phyloP scores from a whole-genome alignment of 192 early-diverging fungal species.

The Allomyces arbusculus region DNA sequence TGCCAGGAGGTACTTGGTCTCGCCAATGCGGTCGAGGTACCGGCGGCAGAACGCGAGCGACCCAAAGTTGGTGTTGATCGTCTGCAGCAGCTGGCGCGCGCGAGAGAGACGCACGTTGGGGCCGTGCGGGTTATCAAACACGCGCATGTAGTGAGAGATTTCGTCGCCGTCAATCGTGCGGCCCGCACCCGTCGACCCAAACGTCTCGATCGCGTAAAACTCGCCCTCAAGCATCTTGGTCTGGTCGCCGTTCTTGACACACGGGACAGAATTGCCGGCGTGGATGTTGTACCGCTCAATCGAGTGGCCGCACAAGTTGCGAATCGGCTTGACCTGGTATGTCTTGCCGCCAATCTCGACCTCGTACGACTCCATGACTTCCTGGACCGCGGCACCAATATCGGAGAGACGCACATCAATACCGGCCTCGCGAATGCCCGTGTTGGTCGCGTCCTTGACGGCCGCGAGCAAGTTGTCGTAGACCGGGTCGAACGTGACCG shows the following conservation, averaged over 20 bases:
- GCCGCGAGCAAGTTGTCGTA: slow-evolving; percentile 71
- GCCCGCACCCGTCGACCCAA: slow-evolving; percentile 73
- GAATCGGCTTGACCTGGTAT: slow-evolving; percentile 76
- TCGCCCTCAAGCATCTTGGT: slow-evolving; percentile 96
- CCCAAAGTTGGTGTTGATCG: slow-evolving; percentile 77
- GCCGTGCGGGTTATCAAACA: slow-evolving; percentile 30
- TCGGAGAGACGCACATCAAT: slow-evolving; percentile 90
- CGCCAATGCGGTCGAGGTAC: slow-evolving; percentile 89
- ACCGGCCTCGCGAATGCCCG: slow-evolving; percentile 78
- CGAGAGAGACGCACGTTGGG: slow-evolving; percentile 28
- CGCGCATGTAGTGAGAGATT: slow-evolving; percentile 73
- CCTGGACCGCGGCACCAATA: slow-evolving; percentile 86
- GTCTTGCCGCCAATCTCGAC: slow-evolving; percentile 85
- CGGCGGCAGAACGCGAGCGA: slow-evolving; percentile 87
- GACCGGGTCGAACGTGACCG: slow-evolving; percentile 72
- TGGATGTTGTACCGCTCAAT: slow-evolving; percentile 86
- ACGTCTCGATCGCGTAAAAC: slow-evolving; percentile 91
- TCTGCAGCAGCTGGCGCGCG: slow-evolving; percentile 51
- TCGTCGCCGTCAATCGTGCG: slow-evolving; percentile 74
- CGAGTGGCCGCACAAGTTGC: slow-evolving; percentile 91
- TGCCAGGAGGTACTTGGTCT: slow-evolving; percentile 68
- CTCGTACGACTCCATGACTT: slow-evolving; percentile 98
- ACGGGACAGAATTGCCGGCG: slow-evolving; percentile 83
- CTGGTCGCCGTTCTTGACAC: slow-evolving; percentile 63
- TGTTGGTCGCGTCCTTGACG: slow-evolving; percentile 88